Base-by-base conservation (phyloP, 1,284 basidiomycete species). In the Puccinia polysora region DNA sequence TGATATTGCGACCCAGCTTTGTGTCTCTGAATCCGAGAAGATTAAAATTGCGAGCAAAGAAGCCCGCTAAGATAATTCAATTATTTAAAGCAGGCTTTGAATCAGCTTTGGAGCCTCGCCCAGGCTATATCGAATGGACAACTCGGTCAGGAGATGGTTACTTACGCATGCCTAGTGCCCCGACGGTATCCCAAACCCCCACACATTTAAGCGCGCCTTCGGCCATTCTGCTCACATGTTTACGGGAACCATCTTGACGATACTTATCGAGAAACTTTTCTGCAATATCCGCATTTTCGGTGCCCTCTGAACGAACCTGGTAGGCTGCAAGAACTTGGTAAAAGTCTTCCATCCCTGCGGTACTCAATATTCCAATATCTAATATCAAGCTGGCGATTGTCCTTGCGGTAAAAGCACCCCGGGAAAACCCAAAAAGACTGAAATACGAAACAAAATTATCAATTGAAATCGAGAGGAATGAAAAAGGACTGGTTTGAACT, bases 11-110 rank as follows among this genome's bases (percentile, higher is more conserved):
- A 5, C 77, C 77, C 36, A 80, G 73, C 0, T 75, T 74, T 0
- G 78, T 76, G 62, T 80, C 78, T 68, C 76, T 76, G 62, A 79
- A 78, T 6, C 76, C 75, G 64, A 77, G 67, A 1, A 69, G 67
- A 36, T 69, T 69, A 12, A 77, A 38, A 50, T 50, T 63, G 30
- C 45, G 75, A 75, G 32, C 75, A 73, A 30, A 75, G 56, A 74
- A 74, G 71, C 8, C 60, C 69, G 15, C 75, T 75, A 36, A 47
- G n/a, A n/a, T n/a, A n/a, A n/a, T n/a, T n/a, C n/a, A n/a, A n/a
- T n/a, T n/a, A n/a, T n/a, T n/a, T n/a, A n/a, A n/a, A n/a, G n/a
- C n/a, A n/a, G n/a, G n/a, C n/a, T n/a, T n/a, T n/a, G n/a, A n/a
- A n/a, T n/a, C n/a, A n/a, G n/a, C n/a, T n/a, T n/a, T n/a, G n/a